Base-by-base conservation (phyloP, 176 grass and related monocot genomes). In the Carex kokanica region DNA sequence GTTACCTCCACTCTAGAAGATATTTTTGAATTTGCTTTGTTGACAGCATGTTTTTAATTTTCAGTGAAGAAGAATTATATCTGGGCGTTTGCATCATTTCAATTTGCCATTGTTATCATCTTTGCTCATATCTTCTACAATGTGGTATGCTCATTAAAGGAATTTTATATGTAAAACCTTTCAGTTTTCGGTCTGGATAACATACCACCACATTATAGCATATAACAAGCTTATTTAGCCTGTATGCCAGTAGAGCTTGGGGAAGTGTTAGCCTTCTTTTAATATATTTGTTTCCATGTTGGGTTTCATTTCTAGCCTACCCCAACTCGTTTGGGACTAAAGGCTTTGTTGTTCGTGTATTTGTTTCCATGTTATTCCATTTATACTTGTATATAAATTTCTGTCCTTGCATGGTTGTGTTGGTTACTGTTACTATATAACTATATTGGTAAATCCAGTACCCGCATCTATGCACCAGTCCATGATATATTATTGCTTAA, bases 121-220 rank as follows among this genome's bases (percentile, higher is more conserved):
- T 93, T 99, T 90, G 88, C 96, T 63, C 93, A 99, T 79, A 86
- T 95, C 64, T 99, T 99, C 85, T 99, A 95, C 87, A 89, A 93
- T 0, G 89, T 89, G 91, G 96, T 99, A 93, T 21, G 92, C 0
- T 78, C 56, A 41, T 84, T 55, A 31, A 23, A 29, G 11, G 31
- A 56, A 34, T 56, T 17, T 29, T 16, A 54, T 53, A 25, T 53
- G 14, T 54, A 17, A 55, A 78, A 55, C 73, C 73, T 78, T 31
- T 78, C 73, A 78, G 13, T 55, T 78, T 78, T 78, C 7, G 2
- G 14, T 78, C 14, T 56, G 73, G 25, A 78, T 78, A 56, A n/a
- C 2, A 3, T 56, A 17, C 47, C 14, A 17, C 49, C n/a, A 29
- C 25, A 4, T 27, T 14, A 74, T 52, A 25, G 41, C 70, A 49